A percentile compares a stretch with the other conserved stretches of the same genome.
These are phyloP conservation scores for Phialophora verrucosa DNA, from an alignment of 2,329 filamentous ascomycete species.

Conservation along the genomic window DNA sequence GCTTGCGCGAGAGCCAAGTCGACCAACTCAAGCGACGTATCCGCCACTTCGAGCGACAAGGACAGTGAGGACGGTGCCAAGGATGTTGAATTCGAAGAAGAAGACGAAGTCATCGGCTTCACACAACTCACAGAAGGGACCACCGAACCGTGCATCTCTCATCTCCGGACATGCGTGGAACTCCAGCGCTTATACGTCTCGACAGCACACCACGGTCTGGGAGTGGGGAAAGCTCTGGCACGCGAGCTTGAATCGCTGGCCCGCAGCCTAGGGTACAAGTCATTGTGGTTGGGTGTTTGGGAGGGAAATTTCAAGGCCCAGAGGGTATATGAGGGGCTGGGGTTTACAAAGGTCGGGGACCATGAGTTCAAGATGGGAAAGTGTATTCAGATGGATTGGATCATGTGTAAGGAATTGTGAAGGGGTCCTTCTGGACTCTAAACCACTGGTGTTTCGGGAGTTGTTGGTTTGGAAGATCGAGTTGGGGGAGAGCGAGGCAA, in stretches of 20 bases:
- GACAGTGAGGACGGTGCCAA: neutral
- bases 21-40: neutral
- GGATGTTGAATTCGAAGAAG: neutral
- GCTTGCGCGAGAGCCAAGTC: slow-evolving; percentile 15
- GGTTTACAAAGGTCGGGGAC: slow-evolving; percentile 31
- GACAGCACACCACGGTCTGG: slow-evolving; percentile 26
- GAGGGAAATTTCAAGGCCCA: slow-evolving; percentile 37
- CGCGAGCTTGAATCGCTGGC: slow-evolving; percentile 25
- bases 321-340: slow-evolving; percentile 32
- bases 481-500: neutral
- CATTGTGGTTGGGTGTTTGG: slow-evolving; percentile 37
- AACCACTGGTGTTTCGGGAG: neutral
- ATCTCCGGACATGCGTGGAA: slow-evolving; percentile 27
- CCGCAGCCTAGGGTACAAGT: slow-evolving; percentile 22
- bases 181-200: slow-evolving; percentile 36
- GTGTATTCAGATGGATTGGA: slow-evolving; percentile 38
- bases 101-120: slow-evolving; percentile 30
- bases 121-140: slow-evolving; percentile 34
- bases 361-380: slow-evolving; percentile 38
- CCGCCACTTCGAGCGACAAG: neutral
- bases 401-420: slow-evolving; percentile 36
- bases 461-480: neutral
- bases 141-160: slow-evolving; percentile 31
- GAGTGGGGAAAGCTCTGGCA: slow-evolving; percentile 27
- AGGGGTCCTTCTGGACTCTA: neutral